Conservation (phyloP, 306 rosid species). For the Castanea mollissima region DNA sequence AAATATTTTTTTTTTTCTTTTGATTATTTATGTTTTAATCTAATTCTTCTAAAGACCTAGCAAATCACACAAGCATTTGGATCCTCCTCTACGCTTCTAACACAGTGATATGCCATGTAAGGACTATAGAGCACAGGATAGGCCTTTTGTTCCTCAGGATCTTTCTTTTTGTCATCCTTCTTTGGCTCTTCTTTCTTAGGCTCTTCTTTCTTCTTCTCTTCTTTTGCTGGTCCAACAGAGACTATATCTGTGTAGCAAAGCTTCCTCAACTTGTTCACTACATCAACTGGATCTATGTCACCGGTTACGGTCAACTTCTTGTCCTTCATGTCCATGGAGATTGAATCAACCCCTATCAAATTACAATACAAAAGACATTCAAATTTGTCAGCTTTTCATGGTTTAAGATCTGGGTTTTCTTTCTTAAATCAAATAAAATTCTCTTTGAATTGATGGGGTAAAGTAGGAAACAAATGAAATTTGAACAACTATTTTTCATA, state of each 20-base stretch:
- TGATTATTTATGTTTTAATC: constrained; percentile 1
- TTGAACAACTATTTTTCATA: too few relatives aligned
- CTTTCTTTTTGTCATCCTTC: constrained; percentile 33
- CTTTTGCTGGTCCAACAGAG: constrained; percentile 75
- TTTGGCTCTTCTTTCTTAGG: constrained; percentile 29
- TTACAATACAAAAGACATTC: not conserved
- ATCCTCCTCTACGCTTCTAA: constrained; percentile 47
- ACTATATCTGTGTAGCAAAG: constrained; percentile 42
- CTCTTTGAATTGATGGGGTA: too few relatives aligned
- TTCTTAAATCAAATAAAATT: not conserved
- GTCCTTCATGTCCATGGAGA: constrained; percentile 65
- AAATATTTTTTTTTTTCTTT: too few relatives aligned
- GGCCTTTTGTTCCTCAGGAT: constrained; percentile 24
- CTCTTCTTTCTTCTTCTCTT: constrained; percentile 61
- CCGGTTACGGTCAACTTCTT: constrained; percentile 65
- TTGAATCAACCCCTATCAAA: constrained; percentile 67
- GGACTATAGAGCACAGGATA: not conserved
- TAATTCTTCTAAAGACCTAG: constrained; percentile 10
- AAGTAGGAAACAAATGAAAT: too few relatives aligned
- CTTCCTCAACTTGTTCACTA: constrained; percentile 64
- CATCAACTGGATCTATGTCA: constrained; percentile 50
- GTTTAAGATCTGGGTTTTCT: not conserved
- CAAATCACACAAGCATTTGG: constrained; percentile 73
- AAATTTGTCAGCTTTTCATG: not conserved
- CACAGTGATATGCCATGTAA: constrained; percentile 18